Evolutionary conservation across 768 basidiomycete genomes (phyloP).

Genomic region (Dioszegia hungarica): DNA sequence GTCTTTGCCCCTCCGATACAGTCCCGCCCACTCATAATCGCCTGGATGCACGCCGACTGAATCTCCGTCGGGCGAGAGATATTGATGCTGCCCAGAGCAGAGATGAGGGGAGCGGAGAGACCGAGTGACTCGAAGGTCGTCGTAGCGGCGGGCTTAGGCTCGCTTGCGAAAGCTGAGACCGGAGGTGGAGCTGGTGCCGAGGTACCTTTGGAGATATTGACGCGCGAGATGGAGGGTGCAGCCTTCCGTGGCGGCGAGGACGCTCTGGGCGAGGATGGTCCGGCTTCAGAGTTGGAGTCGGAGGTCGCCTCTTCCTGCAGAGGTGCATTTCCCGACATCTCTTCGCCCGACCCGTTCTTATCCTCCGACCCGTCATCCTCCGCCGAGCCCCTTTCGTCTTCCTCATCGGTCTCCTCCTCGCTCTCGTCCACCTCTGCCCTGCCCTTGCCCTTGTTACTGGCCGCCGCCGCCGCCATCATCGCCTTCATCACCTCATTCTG

Average conservation of each 20-base stretch:
- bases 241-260: not conserved
- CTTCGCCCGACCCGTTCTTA: not conserved
- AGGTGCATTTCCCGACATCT: not conserved
- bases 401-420: slow-evolving; percentile 11
- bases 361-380: slow-evolving; percentile 1
- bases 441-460: slow-evolving; percentile 23
- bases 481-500: slow-evolving; percentile 35
- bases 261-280: not conserved
- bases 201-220: not conserved
- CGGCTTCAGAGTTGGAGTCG: not conserved
- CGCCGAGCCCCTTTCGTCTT: slow-evolving; percentile 9
- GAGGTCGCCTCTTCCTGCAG: not conserved
- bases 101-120: slow-evolving; percentile 55
- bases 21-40: slow-evolving; percentile 79
- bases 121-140: slow-evolving; percentile 50
- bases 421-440: slow-evolving; percentile 6
- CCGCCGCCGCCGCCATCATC: slow-evolving; percentile 31
- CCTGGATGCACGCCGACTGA: slow-evolving; percentile 83
- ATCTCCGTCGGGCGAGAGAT: slow-evolving; percentile 80
- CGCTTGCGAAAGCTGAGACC: not conserved
- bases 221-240: not conserved
- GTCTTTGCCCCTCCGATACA: slow-evolving; percentile 98
- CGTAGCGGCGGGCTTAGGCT: slow-evolving; percentile 22
- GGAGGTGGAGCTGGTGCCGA: not conserved
- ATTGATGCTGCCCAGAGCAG: slow-evolving; percentile 72